phyloP scores from a whole-genome alignment of 495 filamentous ascomycete genomes.

The Terfezia boudieri region DNA sequence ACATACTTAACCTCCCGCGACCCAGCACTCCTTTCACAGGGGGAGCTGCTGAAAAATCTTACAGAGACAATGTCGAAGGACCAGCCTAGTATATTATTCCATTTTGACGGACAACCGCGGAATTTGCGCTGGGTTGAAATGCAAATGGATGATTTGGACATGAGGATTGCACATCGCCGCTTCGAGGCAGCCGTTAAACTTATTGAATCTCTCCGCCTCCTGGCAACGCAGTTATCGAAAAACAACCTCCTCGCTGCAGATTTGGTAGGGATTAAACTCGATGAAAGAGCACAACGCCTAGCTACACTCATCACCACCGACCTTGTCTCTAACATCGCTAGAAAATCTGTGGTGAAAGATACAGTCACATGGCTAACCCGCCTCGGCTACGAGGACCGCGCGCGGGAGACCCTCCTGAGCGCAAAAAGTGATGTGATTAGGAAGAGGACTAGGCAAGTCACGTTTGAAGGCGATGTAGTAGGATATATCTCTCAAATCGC shows the following conservation, averaged over 20 bases:
- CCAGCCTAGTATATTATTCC: conserved; percentile 52
- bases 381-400: conserved; percentile 73
- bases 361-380: conserved; percentile 66
- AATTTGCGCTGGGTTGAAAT: conserved; percentile 87
- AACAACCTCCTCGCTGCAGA: conserved; percentile 69
- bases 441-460: conserved; percentile 69
- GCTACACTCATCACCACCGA: conserved; percentile 51
- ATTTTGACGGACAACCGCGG: conserved; percentile 89
- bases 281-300: conserved; percentile 62
- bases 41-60: conserved; percentile 42
- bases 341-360: conserved; percentile 38
- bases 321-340: conserved; percentile 46
- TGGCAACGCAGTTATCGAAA: conserved; percentile 50
- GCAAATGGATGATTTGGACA: conserved; percentile 90
- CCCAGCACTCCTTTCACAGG: conserved; percentile 47
- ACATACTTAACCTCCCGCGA: conserved; percentile 58
- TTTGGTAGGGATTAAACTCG: conserved; percentile 69
- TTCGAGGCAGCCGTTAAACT: conserved; percentile 65
- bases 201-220: conserved; percentile 59
- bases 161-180: conserved; percentile 74
- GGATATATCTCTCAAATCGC: conserved; percentile 92
- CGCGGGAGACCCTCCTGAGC: conserved; percentile 64
- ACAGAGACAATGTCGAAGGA: conserved; percentile 40
- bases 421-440: conserved; percentile 53
- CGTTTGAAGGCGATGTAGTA: conserved; percentile 79